phyloP scores from a whole-genome alignment of 208 protist genomes.

The Trypanosoma scelopori region DNA sequence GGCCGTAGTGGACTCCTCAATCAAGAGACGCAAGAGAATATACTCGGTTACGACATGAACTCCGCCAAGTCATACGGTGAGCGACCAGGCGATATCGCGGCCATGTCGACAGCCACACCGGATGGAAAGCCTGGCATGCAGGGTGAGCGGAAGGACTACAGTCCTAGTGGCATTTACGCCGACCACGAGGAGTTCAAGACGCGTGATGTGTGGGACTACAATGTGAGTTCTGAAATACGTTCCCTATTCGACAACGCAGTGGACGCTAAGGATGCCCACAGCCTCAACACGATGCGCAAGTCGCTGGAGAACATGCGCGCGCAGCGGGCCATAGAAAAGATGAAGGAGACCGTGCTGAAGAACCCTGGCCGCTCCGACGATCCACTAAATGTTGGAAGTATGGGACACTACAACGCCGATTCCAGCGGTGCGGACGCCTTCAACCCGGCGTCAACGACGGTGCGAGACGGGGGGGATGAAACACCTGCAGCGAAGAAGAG shows the following conservation, averaged over 20 bases:
- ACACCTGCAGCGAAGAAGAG: constrained; percentile 30
- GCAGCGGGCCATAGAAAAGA: constrained; percentile 76
- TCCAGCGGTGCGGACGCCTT: constrained; percentile 47
- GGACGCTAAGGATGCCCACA: constrained; percentile 74
- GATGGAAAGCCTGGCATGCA: constrained; percentile 66
- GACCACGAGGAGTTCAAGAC: constrained; percentile 79
- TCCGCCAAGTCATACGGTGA: constrained; percentile 72
- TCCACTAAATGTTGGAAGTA: constrained; percentile 39
- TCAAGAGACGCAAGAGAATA: constrained; percentile 87
- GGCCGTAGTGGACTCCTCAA: constrained; percentile 81
- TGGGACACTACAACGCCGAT: constrained; percentile 49
- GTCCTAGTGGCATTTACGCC: constrained; percentile 80
- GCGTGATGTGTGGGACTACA: constrained; percentile 83
- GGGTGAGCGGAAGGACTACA: constrained; percentile 81
- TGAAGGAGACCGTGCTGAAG: constrained; percentile 84
- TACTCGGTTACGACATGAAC: constrained; percentile 87
- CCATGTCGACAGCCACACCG: constrained; percentile 43
- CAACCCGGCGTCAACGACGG: constrained; percentile 27
- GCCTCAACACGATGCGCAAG: constrained; percentile 83
- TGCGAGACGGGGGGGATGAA: constrained; percentile 2
- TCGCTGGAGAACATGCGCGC: constrained; percentile 85
- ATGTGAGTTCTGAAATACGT: constrained; percentile 70
- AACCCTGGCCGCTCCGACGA: constrained; percentile 36
- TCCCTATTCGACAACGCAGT: constrained; percentile 69
- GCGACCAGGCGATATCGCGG: constrained; percentile 62